These are phyloP conservation scores for Leishmania lainsoni DNA, from an alignment of 208 protist genomes.

Conservation along the genomic window DNA sequence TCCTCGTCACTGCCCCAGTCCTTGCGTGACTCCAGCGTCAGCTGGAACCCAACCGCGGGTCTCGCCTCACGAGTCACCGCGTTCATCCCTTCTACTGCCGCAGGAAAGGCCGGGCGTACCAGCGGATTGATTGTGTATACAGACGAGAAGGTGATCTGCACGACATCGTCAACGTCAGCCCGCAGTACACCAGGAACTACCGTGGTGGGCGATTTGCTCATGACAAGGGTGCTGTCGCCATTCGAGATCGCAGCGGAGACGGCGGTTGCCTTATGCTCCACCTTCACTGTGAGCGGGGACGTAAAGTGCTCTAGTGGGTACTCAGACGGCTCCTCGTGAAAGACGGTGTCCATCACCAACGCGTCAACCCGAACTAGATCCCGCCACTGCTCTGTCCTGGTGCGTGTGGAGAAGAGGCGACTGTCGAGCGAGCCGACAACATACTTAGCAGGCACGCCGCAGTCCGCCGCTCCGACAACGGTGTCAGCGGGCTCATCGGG, in stretches of 20 bases:
- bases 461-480: background rate
- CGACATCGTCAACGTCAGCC: constrained; percentile 40
- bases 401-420: constrained; percentile 14
- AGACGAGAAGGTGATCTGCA: constrained; percentile 33
- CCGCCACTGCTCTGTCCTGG: constrained; percentile 23
- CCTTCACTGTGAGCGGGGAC: constrained; percentile 16
- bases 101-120: background rate
- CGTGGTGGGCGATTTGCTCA: background rate
- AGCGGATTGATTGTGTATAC: constrained; percentile 42
- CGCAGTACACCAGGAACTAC: constrained; percentile 1
- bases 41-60: constrained; percentile 22
- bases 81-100: background rate
- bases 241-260: background rate
- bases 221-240: background rate
- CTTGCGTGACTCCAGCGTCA: constrained; percentile 72
- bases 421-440: constrained; percentile 19
- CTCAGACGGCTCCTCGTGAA: constrained; percentile 20
- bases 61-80: background rate
- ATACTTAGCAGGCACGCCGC: constrained; percentile 8
- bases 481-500: background rate
- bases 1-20: constrained; percentile 65
- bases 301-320: constrained; percentile 31
- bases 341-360: constrained; percentile 22
- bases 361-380: constrained; percentile 34
- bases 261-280: constrained; percentile 8